Evolutionary conservation across 805 yeast species (phyloP).

Genomic region (Spathaspora arborariae): DNA sequence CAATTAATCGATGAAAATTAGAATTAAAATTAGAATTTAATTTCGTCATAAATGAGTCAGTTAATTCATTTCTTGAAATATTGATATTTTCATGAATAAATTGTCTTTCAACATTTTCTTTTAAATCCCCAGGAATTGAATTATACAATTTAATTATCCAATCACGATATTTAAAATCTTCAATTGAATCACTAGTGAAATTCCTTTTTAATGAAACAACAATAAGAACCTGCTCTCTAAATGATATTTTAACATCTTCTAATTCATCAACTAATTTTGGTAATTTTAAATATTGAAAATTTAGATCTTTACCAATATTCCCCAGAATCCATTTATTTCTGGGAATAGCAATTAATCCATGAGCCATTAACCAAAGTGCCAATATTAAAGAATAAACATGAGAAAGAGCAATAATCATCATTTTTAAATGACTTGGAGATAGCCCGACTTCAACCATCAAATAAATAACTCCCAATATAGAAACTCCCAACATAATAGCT

Average conservation of each 20-base stretch:
- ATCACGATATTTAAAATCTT: conserved; percentile 45
- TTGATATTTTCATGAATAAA: conserved; percentile 17
- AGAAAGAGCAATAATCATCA: conserved; percentile 68
- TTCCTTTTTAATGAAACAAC: conserved; percentile 49
- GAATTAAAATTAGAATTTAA: conserved; percentile 50
- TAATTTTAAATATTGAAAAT: conserved; percentile 47
- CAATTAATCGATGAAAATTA: conserved; percentile 48
- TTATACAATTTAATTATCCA: conserved; percentile 61
- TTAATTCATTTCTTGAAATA: conserved; percentile 32
- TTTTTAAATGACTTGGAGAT: conserved; percentile 52
- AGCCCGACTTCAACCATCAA: conserved; percentile 50
- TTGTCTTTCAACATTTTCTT: conserved; percentile 29
- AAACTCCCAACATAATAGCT: conserved; percentile 48
- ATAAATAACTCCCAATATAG: conserved; percentile 55
- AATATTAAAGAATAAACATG: conserved; percentile 72
- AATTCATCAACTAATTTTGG: conserved; percentile 56
- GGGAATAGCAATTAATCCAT: conserved; percentile 71
- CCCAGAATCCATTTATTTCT: conserved; percentile 42
- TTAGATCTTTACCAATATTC: conserved; percentile 22
- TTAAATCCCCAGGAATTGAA: conserved; percentile 39
- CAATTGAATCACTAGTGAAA: conserved; percentile 25
- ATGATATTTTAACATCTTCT: conserved; percentile 59
- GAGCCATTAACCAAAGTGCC: conserved; percentile 83
- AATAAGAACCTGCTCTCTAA: conserved; percentile 60
- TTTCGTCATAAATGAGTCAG: conserved; percentile 42